Evolutionary conservation across 1,139 yeast species (phyloP).

Genomic region (Yamadazyma conglobata): DNA sequence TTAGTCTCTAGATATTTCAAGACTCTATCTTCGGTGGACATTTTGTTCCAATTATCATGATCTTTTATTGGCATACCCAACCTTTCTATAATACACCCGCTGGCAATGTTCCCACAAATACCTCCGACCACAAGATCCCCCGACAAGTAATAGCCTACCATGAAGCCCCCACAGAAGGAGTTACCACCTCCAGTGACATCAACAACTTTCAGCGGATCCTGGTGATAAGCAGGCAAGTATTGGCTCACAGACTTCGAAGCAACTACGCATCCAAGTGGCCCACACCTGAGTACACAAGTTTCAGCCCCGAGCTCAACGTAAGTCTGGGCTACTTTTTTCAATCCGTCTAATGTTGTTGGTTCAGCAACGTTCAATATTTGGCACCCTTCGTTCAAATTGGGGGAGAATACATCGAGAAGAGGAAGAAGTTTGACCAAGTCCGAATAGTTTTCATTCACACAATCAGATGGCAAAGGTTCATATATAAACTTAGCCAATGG

Average conservation of each 20-base stretch:
- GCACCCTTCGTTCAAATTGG: constrained; percentile 76
- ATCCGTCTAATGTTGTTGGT: constrained; percentile 14
- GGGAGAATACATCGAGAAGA: constrained; percentile 63
- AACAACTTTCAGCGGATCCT: constrained; percentile 46
- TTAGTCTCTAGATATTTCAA: constrained; percentile 18
- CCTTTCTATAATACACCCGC: constrained; percentile 76
- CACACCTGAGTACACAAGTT: constrained; percentile 58
- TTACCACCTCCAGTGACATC: constrained; percentile 98
- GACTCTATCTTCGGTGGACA: constrained; percentile 27
- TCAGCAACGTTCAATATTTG: constrained; percentile 24
- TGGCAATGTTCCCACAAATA: constrained; percentile 69
- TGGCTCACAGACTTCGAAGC: constrained; percentile 13
- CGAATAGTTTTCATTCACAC: constrained; percentile 47
- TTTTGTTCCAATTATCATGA: constrained; percentile 54
- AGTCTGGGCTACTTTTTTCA: constrained; percentile 37
- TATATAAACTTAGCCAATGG: constrained; percentile 52
- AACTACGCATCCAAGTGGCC: constrained; percentile 58
- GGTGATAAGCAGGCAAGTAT: constrained; percentile 76
- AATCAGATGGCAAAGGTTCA: constrained; percentile 86
- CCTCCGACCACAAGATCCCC: constrained; percentile 54
- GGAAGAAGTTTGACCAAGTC: constrained; percentile 41
- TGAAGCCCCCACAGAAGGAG: constrained; percentile 78
- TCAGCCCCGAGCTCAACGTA: constrained; percentile 42
- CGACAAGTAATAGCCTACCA: constrained; percentile 53
- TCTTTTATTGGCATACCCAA: constrained; percentile 61